These are phyloP conservation scores for Blastomyces gilchristii DNA, from an alignment of 2,329 filamentous ascomycete genomes.

Conservation along the genomic window DNA sequence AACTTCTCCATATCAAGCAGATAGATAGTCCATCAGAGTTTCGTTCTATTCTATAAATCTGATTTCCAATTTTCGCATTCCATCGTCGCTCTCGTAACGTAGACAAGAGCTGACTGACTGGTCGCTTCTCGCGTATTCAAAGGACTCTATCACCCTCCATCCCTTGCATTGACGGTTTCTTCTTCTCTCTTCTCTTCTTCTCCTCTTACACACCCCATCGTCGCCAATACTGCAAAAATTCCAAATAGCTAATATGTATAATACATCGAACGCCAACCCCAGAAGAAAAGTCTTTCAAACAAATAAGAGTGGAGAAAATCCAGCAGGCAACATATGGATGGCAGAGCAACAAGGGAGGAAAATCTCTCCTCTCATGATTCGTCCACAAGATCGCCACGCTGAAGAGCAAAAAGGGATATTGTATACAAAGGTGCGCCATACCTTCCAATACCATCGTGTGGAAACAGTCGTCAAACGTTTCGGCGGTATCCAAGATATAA, in stretches of 20 bases:
- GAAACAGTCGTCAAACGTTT: not conserved
- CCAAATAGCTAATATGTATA: slow-evolving; percentile 1
- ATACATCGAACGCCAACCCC: slow-evolving; percentile 4
- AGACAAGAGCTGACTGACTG: not conserved
- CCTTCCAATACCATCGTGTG: not conserved
- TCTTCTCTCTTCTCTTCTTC: not conserved
- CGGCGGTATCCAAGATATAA: not conserved
- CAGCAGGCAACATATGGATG: not conserved
- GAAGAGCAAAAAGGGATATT: not conserved
- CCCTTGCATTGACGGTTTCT: not conserved
- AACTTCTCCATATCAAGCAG: not conserved
- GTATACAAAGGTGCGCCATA: not conserved
- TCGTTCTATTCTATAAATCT: slow-evolving; percentile 1
- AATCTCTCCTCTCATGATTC: not conserved
- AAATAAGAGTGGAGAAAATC: slow-evolving; percentile 9
- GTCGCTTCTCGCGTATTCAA: not conserved
- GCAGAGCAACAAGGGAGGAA: not conserved
- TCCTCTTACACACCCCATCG: not conserved
- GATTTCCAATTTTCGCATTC: not conserved
- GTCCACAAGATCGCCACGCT: not conserved
- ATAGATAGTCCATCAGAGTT: not conserved
- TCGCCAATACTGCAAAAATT: not conserved
- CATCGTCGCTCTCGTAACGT: not conserved
- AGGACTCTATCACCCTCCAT: not conserved
- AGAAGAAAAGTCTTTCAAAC: slow-evolving; percentile 6